Evolutionary conservation across 352 stramenopile species (phyloP), one percentile per base, ranked within the genome.

Genomic region (Globisporangium carolinianum): DNA sequence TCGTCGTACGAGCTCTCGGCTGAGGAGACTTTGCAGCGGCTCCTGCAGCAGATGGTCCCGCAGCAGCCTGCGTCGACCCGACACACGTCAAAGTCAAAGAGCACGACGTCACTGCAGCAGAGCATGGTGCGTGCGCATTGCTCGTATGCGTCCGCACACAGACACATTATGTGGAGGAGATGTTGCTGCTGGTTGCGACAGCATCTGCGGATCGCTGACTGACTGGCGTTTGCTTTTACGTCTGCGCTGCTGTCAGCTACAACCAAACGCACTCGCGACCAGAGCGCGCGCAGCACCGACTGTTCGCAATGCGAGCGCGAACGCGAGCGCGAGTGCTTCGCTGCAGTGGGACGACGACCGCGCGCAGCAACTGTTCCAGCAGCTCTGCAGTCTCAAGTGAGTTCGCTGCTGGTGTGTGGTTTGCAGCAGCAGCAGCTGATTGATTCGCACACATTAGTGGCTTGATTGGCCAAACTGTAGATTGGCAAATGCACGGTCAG

Each of bases 301-400:
- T 32, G 1, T 32, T 32, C 1, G 24, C 24, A 32, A 32, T 32
- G 24, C 24, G 24, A 32, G 11, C 8, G 7, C 37, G 4, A 46
- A 10, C 4, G 24, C 9, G 6, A 47, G 35, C 37, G 11, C 36
- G 1, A 4, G 45, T 5, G 37, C 12, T 9, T 49, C 53, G 6
- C 42, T 51, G 35, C 64, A 82, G 37, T 86, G 76, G 66, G 76
- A 87, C 32, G 81, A 91, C 53, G 63, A 78, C 18, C 75, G 76
- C 6, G 68, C 81, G 7, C 67, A 72, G 10, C 66, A 89, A 36
- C 68, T 91, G 6, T 91, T 91, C 67, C 56, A 75, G 49, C 78
- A 91, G 66, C 75, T 91, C 47, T 83, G 69, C 51, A 67, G 58
- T 2, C 62, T 86, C 12, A 60, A 59, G 17, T 55, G 39, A 61